phyloP scores from a whole-genome alignment of 2,329 filamentous ascomycete species.

The Ophiostoma fasciatum region DNA sequence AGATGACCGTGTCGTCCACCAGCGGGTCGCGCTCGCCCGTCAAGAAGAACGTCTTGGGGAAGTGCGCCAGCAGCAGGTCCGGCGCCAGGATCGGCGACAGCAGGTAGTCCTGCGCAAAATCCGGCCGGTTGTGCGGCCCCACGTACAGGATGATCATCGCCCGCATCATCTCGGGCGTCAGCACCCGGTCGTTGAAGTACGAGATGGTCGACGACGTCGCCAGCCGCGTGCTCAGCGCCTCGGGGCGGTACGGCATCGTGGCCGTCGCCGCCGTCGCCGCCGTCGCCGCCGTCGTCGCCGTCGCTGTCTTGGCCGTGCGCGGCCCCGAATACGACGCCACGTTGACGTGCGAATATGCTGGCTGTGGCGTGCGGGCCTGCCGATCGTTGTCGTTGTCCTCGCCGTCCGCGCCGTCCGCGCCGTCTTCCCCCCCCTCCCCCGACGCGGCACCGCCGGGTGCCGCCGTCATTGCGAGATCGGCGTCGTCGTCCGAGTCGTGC shows the following conservation, averaged over 20 bases:
- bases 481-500: slow-evolving; percentile 64
- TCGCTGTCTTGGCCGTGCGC: not conserved
- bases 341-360: slow-evolving; percentile 11
- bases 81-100: slow-evolving; percentile 83
- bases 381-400: slow-evolving; percentile 4
- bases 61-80: slow-evolving; percentile 65
- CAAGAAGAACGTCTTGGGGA: slow-evolving; percentile 87
- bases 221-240: slow-evolving; percentile 64
- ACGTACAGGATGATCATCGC: slow-evolving; percentile 98
- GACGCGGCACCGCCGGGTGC: not conserved
- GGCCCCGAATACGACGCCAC: slow-evolving; percentile 4
- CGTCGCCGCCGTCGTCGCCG: not conserved
- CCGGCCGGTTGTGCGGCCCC: slow-evolving; percentile 80
- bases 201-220: slow-evolving; percentile 96
- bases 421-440: not conserved
- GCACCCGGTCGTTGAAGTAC: slow-evolving; percentile 89
- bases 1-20: slow-evolving; percentile 94
- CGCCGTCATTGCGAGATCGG: slow-evolving; percentile 27
- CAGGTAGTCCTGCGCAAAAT: slow-evolving; percentile 83
- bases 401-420: not conserved
- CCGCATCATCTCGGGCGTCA: slow-evolving; percentile 96
- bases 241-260: slow-evolving; percentile 31
- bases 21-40: slow-evolving; percentile 91
- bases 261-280: not conserved
- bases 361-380: slow-evolving; percentile 5